Conservation (phyloP, 2,329 filamentous ascomycete species). For the Neonectria magnoliae region DNA sequence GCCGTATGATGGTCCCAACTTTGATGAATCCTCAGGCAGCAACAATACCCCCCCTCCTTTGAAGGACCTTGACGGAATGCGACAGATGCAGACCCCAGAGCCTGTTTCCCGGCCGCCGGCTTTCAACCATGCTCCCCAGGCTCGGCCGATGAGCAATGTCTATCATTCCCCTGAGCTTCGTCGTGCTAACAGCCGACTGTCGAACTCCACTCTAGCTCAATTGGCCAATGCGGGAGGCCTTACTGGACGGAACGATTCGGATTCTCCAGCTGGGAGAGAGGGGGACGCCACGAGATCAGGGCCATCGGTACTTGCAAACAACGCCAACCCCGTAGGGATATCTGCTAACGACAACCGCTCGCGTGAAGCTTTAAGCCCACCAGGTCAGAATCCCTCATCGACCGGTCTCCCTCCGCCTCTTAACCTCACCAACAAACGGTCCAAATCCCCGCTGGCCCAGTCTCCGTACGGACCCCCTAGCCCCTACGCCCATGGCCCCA, state of each 20-base stretch:
- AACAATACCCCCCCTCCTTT: slow-evolving; percentile 51
- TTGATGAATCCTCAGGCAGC: slow-evolving; percentile 62
- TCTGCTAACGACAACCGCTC: slow-evolving; percentile 65
- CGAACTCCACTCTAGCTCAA: slow-evolving; percentile 81
- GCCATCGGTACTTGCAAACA: slow-evolving; percentile 61
- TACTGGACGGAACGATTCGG: slow-evolving; percentile 51
- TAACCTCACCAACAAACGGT: slow-evolving; percentile 53
- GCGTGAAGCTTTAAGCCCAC: slow-evolving; percentile 62
- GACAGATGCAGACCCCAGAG: slow-evolving; percentile 71
- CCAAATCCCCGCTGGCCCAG: slow-evolving; percentile 57
- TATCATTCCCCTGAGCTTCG: slow-evolving; percentile 81
- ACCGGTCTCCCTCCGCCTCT: slow-evolving; percentile 54
- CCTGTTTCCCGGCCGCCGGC: slow-evolving; percentile 82
- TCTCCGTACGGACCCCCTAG: slow-evolving; percentile 46
- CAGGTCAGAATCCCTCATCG: slow-evolving; percentile 47
- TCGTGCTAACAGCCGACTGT: slow-evolving; percentile 85
- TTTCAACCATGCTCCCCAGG: slow-evolving; percentile 79
- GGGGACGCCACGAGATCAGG: slow-evolving; percentile 50
- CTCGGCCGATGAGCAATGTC: slow-evolving; percentile 73
- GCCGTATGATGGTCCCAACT: slow-evolving; percentile 64
- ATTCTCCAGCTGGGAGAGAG: slow-evolving; percentile 44
- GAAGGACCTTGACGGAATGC: slow-evolving; percentile 64
- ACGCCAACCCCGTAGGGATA: slow-evolving; percentile 60
- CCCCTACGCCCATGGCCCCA: slow-evolving; percentile 46
- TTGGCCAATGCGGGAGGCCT: slow-evolving; percentile 75